A percentile compares a stretch with the other conserved stretches of the same genome.
Conservation (phyloP, 495 filamentous ascomycete genomes). For the Xylaria cubensis region DNA sequence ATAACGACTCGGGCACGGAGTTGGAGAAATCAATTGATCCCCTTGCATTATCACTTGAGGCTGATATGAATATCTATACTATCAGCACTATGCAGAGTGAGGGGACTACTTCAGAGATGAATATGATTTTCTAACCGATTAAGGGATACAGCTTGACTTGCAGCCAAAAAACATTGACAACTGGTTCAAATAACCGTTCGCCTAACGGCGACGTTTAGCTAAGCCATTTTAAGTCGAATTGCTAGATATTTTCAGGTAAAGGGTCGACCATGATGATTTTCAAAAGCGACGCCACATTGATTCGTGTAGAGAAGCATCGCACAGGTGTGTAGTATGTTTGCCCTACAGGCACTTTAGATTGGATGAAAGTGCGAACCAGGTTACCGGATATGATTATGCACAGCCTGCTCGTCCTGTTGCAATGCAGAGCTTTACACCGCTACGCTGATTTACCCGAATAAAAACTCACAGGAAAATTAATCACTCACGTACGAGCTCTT, state of each 20-base stretch:
- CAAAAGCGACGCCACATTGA: neutral
- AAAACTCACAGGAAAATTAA: neutral
- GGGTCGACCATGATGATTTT: neutral
- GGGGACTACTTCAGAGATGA: neutral
- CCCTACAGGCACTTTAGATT: neutral
- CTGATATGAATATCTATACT: slow-evolving; percentile 28
- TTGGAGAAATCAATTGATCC: slow-evolving; percentile 3
- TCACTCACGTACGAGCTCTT: neutral
- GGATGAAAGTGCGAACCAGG: slow-evolving; percentile 11
- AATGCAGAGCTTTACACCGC: neutral
- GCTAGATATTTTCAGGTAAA: neutral
- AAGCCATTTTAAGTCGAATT: neutral
- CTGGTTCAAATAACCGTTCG: neutral
- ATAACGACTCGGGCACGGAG: slow-evolving; percentile 8
- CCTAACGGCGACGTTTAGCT: neutral
- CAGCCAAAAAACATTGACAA: too few species aligned
- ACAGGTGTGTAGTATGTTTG: neutral
- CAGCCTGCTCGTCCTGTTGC: neutral
- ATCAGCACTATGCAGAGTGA: slow-evolving; percentile 3
- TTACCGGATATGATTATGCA: neutral
- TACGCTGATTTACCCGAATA: neutral
- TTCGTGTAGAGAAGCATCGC: neutral
- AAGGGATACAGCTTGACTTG: too few species aligned
- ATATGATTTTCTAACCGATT: neutral
- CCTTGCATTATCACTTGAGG: slow-evolving; percentile 27